Conservation (phyloP, 306 rosid genomes). For the Vigna hirtella region DNA sequence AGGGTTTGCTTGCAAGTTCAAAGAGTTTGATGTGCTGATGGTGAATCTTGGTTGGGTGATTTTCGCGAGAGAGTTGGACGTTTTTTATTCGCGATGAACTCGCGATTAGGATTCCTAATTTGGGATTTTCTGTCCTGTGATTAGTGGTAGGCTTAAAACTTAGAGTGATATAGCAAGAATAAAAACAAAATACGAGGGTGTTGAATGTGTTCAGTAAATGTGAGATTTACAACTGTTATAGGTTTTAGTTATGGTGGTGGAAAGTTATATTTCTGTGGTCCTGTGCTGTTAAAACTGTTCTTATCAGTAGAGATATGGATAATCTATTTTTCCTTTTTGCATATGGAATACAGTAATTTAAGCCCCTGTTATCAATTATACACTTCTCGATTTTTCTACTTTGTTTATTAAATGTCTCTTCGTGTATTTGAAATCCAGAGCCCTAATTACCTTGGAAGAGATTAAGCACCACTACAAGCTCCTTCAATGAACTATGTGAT, state of each 20-base stretch:
- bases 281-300: slow-evolving; percentile 59
- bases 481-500: neutral
- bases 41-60: no score
- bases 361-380: slow-evolving; percentile 20
- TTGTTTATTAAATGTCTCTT: slow-evolving; percentile 62
- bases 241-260: slow-evolving; percentile 10
- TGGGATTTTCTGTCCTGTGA: no score
- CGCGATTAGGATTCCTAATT: no score
- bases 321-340: slow-evolving; percentile 39
- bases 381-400: slow-evolving; percentile 56
- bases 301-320: slow-evolving; percentile 50
- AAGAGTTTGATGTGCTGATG: no score
- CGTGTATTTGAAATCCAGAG: slow-evolving; percentile 52
- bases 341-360: slow-evolving; percentile 47
- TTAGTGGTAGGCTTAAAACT: slow-evolving; percentile 8
- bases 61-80: no score
- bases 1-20: no score
- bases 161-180: slow-evolving; percentile 20
- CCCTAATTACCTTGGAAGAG: slow-evolving; percentile 73
- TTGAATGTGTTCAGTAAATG: slow-evolving; percentile 33
- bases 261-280: slow-evolving; percentile 54
- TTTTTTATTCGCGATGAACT: no score
- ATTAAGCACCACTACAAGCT: slow-evolving; percentile 80
- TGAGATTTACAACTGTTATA: slow-evolving; percentile 35
- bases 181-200: slow-evolving; percentile 29